A percentile compares a stretch with the other conserved stretches of the same genome.
phyloP scores from a whole-genome alignment of 2,329 filamentous ascomycete species.

The Diplodia sapinea region DNA sequence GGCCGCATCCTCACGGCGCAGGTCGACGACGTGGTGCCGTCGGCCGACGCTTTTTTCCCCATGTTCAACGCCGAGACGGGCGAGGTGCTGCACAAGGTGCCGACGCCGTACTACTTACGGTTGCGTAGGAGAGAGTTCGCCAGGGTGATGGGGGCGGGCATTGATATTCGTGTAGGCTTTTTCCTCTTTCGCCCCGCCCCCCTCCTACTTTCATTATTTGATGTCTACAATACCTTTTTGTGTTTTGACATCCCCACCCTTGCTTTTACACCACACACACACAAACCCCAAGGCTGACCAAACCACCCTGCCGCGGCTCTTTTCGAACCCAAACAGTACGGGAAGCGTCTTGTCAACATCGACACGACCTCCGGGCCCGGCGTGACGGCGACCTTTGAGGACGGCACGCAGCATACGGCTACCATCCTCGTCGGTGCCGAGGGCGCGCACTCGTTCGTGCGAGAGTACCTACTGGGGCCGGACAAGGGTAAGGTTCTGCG shows the following conservation, averaged over 20 bases:
- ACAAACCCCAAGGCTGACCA: background rate
- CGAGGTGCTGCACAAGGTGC: slow-evolving; percentile 39
- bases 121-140: slow-evolving; percentile 45
- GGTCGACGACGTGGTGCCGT: slow-evolving; percentile 59
- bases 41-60: slow-evolving; percentile 37
- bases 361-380: slow-evolving; percentile 41
- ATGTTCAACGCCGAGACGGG: slow-evolving; percentile 44
- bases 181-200: background rate
- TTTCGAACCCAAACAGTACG: slow-evolving; percentile 37
- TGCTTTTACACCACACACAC: background rate
- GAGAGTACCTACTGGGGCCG: slow-evolving; percentile 38
- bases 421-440: slow-evolving; percentile 47
- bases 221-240: background rate
- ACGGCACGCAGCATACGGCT: slow-evolving; percentile 42
- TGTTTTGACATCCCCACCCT: background rate
- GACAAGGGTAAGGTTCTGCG: slow-evolving; percentile 42
- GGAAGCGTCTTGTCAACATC: slow-evolving; percentile 48
- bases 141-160: slow-evolving; percentile 39
- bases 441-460: slow-evolving; percentile 36
- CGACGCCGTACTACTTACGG: slow-evolving; percentile 43
- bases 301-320: background rate
- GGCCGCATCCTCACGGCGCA: slow-evolving; percentile 56
- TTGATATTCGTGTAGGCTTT: slow-evolving; percentile 37
- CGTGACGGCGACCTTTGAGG: slow-evolving; percentile 46
- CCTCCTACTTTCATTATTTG: background rate